These are phyloP conservation scores for Diaporthe citriasiana DNA, from an alignment of 2,329 filamentous ascomycete genomes.

Conservation along the genomic window DNA sequence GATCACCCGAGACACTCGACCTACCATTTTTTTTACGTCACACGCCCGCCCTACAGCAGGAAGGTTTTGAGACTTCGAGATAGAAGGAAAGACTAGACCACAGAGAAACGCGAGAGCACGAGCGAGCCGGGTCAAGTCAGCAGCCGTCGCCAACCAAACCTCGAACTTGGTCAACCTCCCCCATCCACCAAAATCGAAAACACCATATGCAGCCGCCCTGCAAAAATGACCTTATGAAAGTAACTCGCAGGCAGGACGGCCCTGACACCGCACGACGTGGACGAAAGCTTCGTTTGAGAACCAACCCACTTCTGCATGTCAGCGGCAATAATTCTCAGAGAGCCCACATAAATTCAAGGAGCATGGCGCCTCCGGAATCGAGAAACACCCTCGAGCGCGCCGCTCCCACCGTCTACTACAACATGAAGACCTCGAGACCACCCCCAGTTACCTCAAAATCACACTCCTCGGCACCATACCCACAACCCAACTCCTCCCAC, in stretches of 20 bases:
- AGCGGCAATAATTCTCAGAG: constrained; percentile 1
- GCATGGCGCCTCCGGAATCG: constrained; percentile 47
- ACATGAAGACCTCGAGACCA: constrained; percentile 62
- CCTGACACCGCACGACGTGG: constrained; percentile 32
- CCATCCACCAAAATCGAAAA: background rate
- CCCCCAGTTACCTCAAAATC: constrained; percentile 52
- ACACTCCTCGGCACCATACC: constrained; percentile 45
- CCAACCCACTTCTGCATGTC: constrained; percentile 32
- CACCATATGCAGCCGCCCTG: constrained; percentile 16
- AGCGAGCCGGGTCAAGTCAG: constrained; percentile 8
- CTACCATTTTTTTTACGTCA: constrained; percentile 8
- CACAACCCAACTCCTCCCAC: constrained; percentile 49
- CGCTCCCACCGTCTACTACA: constrained; percentile 56
- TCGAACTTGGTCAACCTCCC: background rate
- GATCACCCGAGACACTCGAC: constrained; percentile 1
- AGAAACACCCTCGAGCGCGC: constrained; percentile 48
- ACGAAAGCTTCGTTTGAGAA: constrained; percentile 33
- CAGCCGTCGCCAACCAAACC: constrained; percentile 1
- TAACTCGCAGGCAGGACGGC: constrained; percentile 34
- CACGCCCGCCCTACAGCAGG: background rate
- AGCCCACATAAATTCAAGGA: background rate
- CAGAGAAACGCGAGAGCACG: background rate
- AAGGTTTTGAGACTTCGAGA: background rate
- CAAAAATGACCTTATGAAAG: constrained; percentile 39
- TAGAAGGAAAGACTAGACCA: background rate